A percentile compares a stretch with the other conserved stretches of the same genome.
Conservation (phyloP, 768 basidiomycete genomes). For the Tricholoma matsutake region DNA sequence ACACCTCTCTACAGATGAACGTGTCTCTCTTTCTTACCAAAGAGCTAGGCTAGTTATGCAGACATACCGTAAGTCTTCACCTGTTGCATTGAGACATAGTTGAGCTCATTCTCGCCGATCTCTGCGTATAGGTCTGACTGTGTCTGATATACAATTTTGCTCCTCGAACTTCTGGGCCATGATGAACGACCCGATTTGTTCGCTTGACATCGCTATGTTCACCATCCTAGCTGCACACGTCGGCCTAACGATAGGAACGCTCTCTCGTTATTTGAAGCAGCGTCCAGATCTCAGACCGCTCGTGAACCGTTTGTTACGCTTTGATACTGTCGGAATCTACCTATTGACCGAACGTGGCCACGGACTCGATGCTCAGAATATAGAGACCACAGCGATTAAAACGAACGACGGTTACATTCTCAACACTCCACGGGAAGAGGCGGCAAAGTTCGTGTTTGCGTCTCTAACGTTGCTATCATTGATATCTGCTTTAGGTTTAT, state of each 20-base stretch:
- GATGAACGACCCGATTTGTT: conserved; percentile 51
- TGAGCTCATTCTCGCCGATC: conserved; percentile 7
- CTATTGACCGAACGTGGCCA: conserved; percentile 56
- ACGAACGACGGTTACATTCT: conserved; percentile 49
- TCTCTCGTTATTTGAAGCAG: conserved; percentile 44
- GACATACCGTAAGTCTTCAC: conserved; percentile 40
- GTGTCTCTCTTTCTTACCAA: conserved; percentile 47
- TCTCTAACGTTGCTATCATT: conserved; percentile 7
- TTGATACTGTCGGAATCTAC: conserved; percentile 52
- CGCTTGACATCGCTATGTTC: conserved; percentile 50
- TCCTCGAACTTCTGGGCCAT: conserved; percentile 50
- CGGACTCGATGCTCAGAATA: conserved; percentile 57
- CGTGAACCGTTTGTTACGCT: conserved; percentile 46
- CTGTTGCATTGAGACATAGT: background rate
- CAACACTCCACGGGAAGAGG: conserved; percentile 54
- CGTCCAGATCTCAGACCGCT: conserved; percentile 50
- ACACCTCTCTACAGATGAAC: conserved; percentile 42
- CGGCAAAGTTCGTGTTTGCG: conserved; percentile 45
- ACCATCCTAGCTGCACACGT: conserved; percentile 52
- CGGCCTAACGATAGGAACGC: conserved; percentile 51
- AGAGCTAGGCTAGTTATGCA: conserved; percentile 47
- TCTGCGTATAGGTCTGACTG: conserved; percentile 36
- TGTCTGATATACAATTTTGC: conserved; percentile 46
- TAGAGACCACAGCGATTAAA: conserved; percentile 58
- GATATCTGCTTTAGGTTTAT: conserved; percentile 43